Conservation (phyloP, 2,329 filamentous ascomycete genomes). For the Dryadomyces sulphureus region DNA sequence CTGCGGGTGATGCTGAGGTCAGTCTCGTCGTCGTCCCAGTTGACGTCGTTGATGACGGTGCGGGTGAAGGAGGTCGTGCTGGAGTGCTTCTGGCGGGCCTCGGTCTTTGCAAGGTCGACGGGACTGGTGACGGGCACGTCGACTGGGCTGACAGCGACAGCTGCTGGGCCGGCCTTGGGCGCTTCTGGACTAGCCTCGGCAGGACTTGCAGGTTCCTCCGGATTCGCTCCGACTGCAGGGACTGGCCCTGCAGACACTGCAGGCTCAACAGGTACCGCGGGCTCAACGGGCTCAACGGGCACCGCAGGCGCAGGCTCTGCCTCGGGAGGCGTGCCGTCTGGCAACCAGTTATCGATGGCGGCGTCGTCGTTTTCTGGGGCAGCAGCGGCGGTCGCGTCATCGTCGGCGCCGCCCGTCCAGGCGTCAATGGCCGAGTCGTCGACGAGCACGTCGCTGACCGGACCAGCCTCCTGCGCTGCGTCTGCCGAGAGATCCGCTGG, state of each 20-base stretch:
- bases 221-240: neutral
- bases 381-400: neutral
- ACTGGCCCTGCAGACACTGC: neutral
- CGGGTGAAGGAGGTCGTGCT: constrained; percentile 50
- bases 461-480: neutral
- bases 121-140: neutral
- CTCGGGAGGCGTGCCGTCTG: no score
- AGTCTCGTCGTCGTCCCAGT: constrained; percentile 40
- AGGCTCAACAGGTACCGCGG: neutral
- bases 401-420: neutral
- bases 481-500: neutral
- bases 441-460: neutral
- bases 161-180: no score
- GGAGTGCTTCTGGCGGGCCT: constrained; percentile 28
- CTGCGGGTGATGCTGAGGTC: constrained; percentile 39
- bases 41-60: constrained; percentile 48
- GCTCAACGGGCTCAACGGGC: neutral
- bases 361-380: neutral
- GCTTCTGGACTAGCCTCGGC: no score
- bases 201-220: no score
- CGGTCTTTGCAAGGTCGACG: neutral
- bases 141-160: no score
- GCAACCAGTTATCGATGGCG: constrained; percentile 17
- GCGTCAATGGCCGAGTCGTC: neutral
- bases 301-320: neutral